phyloP scores from a whole-genome alignment of 1,139 yeast genomes.

The Saccharomyces uvarum region DNA sequence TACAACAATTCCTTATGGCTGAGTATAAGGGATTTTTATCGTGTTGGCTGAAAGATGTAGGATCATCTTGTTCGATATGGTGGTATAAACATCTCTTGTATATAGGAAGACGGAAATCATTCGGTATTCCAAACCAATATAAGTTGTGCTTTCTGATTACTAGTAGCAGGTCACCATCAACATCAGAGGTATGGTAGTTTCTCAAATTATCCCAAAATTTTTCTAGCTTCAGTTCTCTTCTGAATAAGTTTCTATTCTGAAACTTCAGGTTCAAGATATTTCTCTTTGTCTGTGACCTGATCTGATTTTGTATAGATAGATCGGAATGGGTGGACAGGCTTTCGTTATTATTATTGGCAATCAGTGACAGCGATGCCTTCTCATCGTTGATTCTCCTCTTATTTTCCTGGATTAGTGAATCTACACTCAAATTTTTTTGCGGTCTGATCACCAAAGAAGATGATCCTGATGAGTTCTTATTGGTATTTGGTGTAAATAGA shows the following conservation, averaged over 20 bases:
- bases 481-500: background rate
- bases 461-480: background rate
- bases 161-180: background rate
- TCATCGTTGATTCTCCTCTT: slow-evolving; percentile 2
- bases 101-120: background rate
- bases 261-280: background rate
- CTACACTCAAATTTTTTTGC: slow-evolving; percentile 3
- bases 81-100: slow-evolving; percentile 3
- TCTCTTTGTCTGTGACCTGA: slow-evolving; percentile 1
- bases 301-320: background rate
- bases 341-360: slow-evolving; percentile 1
- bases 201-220: slow-evolving; percentile 1
- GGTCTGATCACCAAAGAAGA: background rate
- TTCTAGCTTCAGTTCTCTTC: background rate
- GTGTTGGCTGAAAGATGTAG: background rate
- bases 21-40: background rate
- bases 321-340: background rate
- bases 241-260: slow-evolving; percentile 1
- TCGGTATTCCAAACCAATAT: slow-evolving; percentile 6
- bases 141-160: background rate
- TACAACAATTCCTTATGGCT: background rate
- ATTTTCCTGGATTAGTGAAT: slow-evolving; percentile 6
- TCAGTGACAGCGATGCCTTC: slow-evolving; percentile 2
- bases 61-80: background rate
- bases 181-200: background rate